phyloP scores from a whole-genome alignment of 2,329 filamentous ascomycete species.

The Penicillium sp. region DNA sequence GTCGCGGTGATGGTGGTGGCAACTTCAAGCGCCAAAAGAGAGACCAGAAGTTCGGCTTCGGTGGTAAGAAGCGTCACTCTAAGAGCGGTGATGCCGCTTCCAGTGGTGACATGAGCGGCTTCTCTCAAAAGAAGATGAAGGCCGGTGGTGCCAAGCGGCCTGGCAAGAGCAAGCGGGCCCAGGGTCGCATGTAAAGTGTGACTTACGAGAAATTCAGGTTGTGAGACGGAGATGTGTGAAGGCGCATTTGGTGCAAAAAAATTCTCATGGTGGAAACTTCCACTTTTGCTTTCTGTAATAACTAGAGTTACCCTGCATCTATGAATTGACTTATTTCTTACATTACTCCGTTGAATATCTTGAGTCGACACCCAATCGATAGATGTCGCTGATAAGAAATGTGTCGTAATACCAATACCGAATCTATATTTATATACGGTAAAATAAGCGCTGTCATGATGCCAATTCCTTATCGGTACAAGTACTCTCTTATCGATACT shows the following conservation, averaged over 20 bases:
- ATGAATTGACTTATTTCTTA: constrained; percentile 11
- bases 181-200: constrained; percentile 5
- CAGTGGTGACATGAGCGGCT: constrained; percentile 76
- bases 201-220: background rate
- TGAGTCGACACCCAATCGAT: no score
- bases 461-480: background rate
- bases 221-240: background rate
- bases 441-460: background rate
- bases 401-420: background rate
- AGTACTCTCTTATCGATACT: background rate
- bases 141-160: constrained; percentile 48
- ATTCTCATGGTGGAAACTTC: constrained; percentile 9
- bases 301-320: constrained; percentile 23
- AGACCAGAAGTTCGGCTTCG: constrained; percentile 91
- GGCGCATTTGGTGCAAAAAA: constrained; percentile 17
- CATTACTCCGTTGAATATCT: background rate
- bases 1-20: constrained; percentile 46
- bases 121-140: constrained; percentile 87
- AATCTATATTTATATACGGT: background rate
- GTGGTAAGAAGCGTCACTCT: constrained; percentile 86
- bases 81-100: constrained; percentile 91
- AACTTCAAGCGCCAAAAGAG: constrained; percentile 81
- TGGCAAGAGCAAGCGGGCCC: constrained; percentile 52
- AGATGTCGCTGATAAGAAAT: background rate
- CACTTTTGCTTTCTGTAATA: constrained; percentile 23